Conservation (phyloP, 23 red algal genomes). For the Gracilaria gracilis region DNA sequence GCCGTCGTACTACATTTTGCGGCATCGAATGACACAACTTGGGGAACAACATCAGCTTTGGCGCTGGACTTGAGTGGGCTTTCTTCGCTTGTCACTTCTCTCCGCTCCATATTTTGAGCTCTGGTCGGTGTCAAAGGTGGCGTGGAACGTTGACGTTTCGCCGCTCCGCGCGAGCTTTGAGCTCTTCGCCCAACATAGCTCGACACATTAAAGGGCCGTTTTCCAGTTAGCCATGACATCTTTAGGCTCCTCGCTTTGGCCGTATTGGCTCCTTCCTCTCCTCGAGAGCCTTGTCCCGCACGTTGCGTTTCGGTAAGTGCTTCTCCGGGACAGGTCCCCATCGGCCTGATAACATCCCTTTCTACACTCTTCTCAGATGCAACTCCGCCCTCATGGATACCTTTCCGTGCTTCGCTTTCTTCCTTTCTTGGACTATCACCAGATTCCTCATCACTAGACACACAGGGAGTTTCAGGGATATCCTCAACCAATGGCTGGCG, state of each 20-base stretch:
- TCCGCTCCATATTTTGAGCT: not conserved
- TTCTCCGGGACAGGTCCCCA: not conserved
- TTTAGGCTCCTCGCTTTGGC: not conserved
- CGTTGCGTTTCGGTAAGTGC: not conserved
- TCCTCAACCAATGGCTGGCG: not conserved
- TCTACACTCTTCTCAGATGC: not conserved
- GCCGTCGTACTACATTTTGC: not conserved
- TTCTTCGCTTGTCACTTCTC: not conserved
- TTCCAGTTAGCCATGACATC: not conserved
- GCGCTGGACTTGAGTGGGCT: not conserved
- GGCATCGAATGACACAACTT: not conserved
- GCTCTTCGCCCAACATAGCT: constrained; percentile 11
- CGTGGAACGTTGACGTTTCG: not conserved
- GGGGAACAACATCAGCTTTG: not conserved
- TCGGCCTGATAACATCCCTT: not conserved
- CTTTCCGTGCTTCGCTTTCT: not conserved
- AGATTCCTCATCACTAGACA: constrained; percentile 5
- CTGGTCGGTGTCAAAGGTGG: not conserved
- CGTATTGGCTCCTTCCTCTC: not conserved
- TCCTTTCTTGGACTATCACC: not conserved
- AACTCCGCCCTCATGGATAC: not conserved
- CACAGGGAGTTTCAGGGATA: not conserved
- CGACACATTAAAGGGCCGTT: not conserved
- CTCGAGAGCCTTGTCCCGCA: not conserved
- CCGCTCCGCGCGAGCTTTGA: not conserved